Percentiles rank a stretch among this genome's conserved stretches.
These are phyloP conservation scores for Salix dunnii DNA, from an alignment of 345 rosid genomes.

Conservation along the genomic window DNA sequence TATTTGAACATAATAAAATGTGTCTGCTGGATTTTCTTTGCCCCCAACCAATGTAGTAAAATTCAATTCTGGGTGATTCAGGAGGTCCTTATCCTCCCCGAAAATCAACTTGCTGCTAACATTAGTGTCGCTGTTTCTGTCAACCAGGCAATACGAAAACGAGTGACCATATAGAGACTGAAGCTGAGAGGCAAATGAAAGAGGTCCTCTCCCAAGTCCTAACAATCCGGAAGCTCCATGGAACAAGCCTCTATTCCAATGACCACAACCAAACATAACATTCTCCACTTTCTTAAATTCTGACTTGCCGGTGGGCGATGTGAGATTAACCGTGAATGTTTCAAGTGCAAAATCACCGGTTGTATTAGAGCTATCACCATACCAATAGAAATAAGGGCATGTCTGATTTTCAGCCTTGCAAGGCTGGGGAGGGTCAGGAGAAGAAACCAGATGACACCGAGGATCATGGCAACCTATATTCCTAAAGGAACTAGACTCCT, in stretches of 20 bases:
- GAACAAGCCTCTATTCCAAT: conserved; percentile 82
- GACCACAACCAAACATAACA: conserved; percentile 91
- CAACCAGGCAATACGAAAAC: conserved; percentile 84
- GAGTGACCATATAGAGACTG: conserved; percentile 74
- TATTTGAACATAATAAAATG: conserved; percentile 74
- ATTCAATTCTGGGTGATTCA: conserved; percentile 54
- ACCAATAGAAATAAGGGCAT: conserved; percentile 87
- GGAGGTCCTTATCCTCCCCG: conserved; percentile 63
- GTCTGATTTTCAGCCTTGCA: conserved; percentile 55
- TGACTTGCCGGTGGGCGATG: conserved; percentile 40
- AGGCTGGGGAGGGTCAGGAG: conserved; percentile 68
- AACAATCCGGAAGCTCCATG: conserved; percentile 81
- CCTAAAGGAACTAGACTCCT: conserved; percentile 54
- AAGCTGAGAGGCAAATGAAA: conserved; percentile 82
- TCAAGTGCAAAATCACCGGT: conserved; percentile 82
- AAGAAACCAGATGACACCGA: conserved; percentile 62
- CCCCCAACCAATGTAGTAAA: conserved; percentile 65
- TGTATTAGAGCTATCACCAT: conserved; percentile 84
- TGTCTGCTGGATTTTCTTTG: conserved; percentile 52
- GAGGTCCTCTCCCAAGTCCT: conserved; percentile 87
- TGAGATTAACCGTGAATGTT: conserved; percentile 74
- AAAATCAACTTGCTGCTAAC: conserved; percentile 80
- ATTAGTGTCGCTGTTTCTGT: conserved; percentile 55
- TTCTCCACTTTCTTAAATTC: conserved; percentile 53
- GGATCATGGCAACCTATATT: conserved; percentile 64